Evolutionary conservation across 768 basidiomycete species (phyloP), one percentile per base, ranked within the genome.

Genomic region (Fomitopsis serialis): DNA sequence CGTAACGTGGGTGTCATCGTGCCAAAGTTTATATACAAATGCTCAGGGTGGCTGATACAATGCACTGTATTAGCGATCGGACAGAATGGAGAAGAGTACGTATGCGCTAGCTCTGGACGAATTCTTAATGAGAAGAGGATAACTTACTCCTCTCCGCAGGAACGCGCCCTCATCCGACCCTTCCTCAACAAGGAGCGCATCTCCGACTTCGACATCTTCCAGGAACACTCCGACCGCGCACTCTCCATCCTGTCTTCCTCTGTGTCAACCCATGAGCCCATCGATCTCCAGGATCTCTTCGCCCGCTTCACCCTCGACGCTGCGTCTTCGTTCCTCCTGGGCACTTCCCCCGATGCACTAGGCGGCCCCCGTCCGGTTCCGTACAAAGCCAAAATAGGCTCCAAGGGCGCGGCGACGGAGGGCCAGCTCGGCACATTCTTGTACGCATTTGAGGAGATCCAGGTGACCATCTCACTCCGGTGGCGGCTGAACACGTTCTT

Each of bases 111-210:
- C 6, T 5, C 43, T 23, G 17, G 11, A 13, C 12, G 43, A 11
- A 17, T 6, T n/a, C 8, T 22, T 6, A 22, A 17, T 42, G 17
- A 45, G 12, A n/a, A 6, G 5, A 42, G 12, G n/a, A 5, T 23
- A 11, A 13, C 21, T 45, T 2, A 21, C 15, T 21, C 22, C 12
- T 21, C 43, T 32, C 29, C 29, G 29, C 11, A 32, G 29, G 29
- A 32, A 32, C 80, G 85, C 10, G 61, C 74, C 3, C 84, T 89
- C 72, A 82, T 84, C 0, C 78, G 87, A 0, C 86, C 86, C 0
- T 87, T 88, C 71, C 88, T 89, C 70, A 61, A 55, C 50, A 56
- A 54, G 22, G 64, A 66, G 43, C 55, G 64, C 21, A 63, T 66
- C 45, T 48, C 56, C 2, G 58, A 66, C 52, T 63, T 66, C 21